phyloP scores from a whole-genome alignment of 2,329 filamentous ascomycete species.

The Thelonectria rubi region DNA sequence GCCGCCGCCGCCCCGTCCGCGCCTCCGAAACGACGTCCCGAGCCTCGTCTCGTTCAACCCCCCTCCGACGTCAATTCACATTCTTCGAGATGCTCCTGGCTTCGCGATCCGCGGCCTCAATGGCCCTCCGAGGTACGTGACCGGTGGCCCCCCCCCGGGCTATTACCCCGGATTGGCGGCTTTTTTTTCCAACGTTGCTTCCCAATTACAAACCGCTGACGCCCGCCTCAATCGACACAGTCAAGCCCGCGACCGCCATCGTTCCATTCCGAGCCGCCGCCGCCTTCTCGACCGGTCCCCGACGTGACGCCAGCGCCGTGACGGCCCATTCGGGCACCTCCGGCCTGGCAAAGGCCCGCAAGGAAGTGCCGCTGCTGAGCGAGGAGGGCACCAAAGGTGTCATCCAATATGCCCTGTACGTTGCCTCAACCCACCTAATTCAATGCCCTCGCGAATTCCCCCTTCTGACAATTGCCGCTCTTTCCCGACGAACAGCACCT shows the following conservation, averaged over 20 bases:
- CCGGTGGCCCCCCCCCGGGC: slow-evolving; percentile 6
- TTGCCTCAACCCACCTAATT: slow-evolving; percentile 37
- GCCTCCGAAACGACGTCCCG: slow-evolving; percentile 34
- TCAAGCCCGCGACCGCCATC: slow-evolving; percentile 71
- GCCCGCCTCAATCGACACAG: slow-evolving; percentile 52
- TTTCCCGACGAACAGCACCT: slow-evolving; percentile 64
- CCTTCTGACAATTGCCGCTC: slow-evolving; percentile 18
- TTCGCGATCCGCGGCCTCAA: slow-evolving; percentile 60
- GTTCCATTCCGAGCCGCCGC: slow-evolving; percentile 70
- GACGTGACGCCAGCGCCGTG: slow-evolving; percentile 68
- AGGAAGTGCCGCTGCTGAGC: slow-evolving; percentile 79
- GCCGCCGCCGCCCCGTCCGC: slow-evolving; percentile 23
- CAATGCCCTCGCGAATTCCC: not conserved
- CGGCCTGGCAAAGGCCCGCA: slow-evolving; percentile 65
- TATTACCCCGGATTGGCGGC: slow-evolving; percentile 28
- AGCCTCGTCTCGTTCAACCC: slow-evolving; percentile 23
- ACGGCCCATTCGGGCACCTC: slow-evolving; percentile 62
- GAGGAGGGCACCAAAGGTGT: slow-evolving; percentile 82
- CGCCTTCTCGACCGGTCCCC: slow-evolving; percentile 72
- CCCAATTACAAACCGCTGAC: slow-evolving; percentile 9
- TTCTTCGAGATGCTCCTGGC: slow-evolving; percentile 56
- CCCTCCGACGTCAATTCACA: slow-evolving; percentile 23
- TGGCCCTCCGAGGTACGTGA: slow-evolving; percentile 63
- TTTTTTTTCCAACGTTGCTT: slow-evolving; percentile 29
- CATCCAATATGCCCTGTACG: slow-evolving; percentile 87